These are phyloP conservation scores for Beta corolliflora DNA, from an alignment of 179 eudicot species.

Conservation along the genomic window DNA sequence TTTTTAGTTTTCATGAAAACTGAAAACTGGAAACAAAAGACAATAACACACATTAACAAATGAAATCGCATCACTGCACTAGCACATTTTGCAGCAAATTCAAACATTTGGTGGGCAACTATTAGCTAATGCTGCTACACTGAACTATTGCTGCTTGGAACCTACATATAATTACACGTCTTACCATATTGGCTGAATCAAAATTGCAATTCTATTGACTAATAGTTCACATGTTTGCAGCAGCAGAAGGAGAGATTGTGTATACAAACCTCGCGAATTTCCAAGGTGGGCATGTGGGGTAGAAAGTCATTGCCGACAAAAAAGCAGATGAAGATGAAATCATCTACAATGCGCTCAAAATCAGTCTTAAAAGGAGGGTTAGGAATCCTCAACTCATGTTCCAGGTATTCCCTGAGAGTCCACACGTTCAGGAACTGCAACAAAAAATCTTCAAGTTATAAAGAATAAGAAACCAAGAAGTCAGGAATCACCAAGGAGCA, in stretches of 20 bases:
- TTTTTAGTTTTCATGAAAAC: too few relatives aligned
- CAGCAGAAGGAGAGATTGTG: constrained; percentile 1
- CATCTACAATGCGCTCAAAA: constrained; percentile 81
- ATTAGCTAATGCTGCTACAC: neutral
- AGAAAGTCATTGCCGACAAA: constrained; percentile 96
- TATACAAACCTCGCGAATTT: constrained; percentile 86
- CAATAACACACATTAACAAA: neutral
- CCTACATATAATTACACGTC: neutral
- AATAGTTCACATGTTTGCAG: neutral
- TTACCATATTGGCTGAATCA: neutral
- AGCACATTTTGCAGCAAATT: neutral
- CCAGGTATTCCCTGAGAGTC: constrained; percentile 88
- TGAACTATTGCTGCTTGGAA: neutral
- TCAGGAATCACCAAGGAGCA: neutral
- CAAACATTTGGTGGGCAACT: neutral
- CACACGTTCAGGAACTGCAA: constrained; percentile 87
- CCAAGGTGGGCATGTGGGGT: constrained; percentile 97
- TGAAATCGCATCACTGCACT: neutral
- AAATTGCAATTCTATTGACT: neutral
- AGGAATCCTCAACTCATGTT: constrained; percentile 76
- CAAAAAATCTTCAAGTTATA: constrained; percentile 17
- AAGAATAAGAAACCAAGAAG: neutral
- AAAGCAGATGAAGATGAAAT: constrained; percentile 92
- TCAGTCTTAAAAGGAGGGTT: constrained; percentile 62
- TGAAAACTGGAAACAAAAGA: too few relatives aligned